Evolutionary conservation across 352 stramenopile genomes (phyloP).

Genomic region (Albugo laibachii): DNA sequence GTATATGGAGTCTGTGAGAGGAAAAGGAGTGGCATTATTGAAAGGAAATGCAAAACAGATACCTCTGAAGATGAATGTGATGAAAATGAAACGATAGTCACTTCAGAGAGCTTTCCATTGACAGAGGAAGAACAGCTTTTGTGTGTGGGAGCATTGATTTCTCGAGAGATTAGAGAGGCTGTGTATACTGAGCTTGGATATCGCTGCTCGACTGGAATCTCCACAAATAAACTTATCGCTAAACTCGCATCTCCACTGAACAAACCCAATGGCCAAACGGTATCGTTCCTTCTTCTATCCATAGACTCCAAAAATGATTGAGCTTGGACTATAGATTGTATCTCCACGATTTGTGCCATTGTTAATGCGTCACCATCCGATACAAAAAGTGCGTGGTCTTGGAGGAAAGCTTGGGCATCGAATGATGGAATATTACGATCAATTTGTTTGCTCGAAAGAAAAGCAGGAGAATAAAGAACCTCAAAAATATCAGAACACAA

Average conservation of each 20-base stretch:
- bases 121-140: slow-evolving; percentile 43
- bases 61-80: neutral
- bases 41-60: slow-evolving; percentile 9
- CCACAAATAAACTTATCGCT: slow-evolving; percentile 55
- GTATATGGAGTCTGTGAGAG: slow-evolving; percentile 31
- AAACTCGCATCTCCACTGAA: slow-evolving; percentile 65
- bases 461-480: neutral
- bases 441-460: slow-evolving; percentile 3
- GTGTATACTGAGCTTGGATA: slow-evolving; percentile 46
- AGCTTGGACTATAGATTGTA: slow-evolving; percentile 17
- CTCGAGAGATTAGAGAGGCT: slow-evolving; percentile 42
- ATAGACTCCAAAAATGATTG: neutral
- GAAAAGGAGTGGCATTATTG: slow-evolving; percentile 8
- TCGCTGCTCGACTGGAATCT: slow-evolving; percentile 61
- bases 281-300: slow-evolving; percentile 1
- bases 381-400: slow-evolving; percentile 53
- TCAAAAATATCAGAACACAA: neutral
- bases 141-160: slow-evolving; percentile 37
- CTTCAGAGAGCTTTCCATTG: slow-evolving; percentile 21
- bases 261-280: slow-evolving; percentile 61
- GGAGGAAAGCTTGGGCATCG: slow-evolving; percentile 60
- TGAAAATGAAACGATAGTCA: neutral
- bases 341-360: slow-evolving; percentile 29
- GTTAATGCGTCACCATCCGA: slow-evolving; percentile 48
- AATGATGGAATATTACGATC: slow-evolving; percentile 27